Conservation (phyloP, 2,329 filamentous ascomycete species). For the Diaporthe australafricana region DNA sequence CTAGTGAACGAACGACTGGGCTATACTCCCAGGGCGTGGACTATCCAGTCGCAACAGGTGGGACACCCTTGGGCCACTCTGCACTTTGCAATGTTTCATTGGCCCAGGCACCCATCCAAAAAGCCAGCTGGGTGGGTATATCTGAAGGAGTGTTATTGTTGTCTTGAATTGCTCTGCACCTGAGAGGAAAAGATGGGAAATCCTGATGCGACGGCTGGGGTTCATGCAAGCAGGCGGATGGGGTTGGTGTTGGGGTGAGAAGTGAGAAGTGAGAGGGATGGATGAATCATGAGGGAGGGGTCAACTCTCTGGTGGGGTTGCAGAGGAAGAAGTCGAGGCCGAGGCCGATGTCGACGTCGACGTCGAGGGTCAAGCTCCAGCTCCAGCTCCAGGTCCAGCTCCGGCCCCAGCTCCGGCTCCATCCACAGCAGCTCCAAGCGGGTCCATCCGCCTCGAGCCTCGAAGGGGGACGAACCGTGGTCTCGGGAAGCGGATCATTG, state of each 20-base stretch:
- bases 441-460: slow-evolving; percentile 7
- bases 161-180: background rate
- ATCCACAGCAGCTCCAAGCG: background rate
- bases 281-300: too few species aligned
- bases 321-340: background rate
- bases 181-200: background rate
- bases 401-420: background rate
- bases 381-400: background rate
- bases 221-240: background rate
- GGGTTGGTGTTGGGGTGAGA: too few species aligned
- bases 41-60: slow-evolving; percentile 11
- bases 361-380: background rate
- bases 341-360: background rate
- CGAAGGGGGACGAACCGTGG: slow-evolving; percentile 16
- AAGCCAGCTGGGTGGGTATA: background rate
- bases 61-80: background rate
- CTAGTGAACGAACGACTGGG: background rate
- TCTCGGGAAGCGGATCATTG: slow-evolving; percentile 27
- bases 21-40: background rate
- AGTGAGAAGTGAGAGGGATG: too few species aligned
- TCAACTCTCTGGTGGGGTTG: background rate
- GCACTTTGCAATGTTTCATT: background rate
- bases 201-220: background rate
- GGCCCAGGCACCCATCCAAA: background rate
- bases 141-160: background rate